Conservation (phyloP, 352 stramenopile genomes). For the Phytophthora lateralis region DNA sequence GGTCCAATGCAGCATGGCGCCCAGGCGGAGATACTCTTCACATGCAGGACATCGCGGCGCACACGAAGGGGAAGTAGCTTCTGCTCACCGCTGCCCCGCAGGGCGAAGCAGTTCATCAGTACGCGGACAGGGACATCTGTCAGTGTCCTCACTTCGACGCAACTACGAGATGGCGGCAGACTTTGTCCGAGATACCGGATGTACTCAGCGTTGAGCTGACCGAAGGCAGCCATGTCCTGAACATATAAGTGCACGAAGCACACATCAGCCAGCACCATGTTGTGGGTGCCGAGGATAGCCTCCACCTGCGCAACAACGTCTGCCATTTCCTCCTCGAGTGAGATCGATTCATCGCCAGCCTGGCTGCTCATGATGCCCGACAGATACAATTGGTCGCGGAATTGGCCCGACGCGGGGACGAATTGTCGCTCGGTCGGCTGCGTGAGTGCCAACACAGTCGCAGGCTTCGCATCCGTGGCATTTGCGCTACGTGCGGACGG, state of each 20-base stretch:
- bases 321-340: constrained; percentile 67
- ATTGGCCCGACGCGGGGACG: constrained; percentile 39
- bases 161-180: constrained; percentile 86
- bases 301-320: constrained; percentile 58
- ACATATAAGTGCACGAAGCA: constrained; percentile 98
- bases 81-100: constrained; percentile 70
- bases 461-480: constrained; percentile 15
- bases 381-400: constrained; percentile 73
- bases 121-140: constrained; percentile 54
- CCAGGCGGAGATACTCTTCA: constrained; percentile 97
- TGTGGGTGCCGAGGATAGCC: constrained; percentile 39
- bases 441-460: constrained; percentile 28
- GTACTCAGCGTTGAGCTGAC: constrained; percentile 94
- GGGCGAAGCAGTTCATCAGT: constrained; percentile 91
- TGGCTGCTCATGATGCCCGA: constrained; percentile 62
- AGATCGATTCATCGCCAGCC: constrained; percentile 32
- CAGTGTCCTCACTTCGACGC: constrained; percentile 83
- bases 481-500: not conserved
- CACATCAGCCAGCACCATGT: constrained; percentile 88
- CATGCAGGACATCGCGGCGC: constrained; percentile 91
- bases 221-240: constrained; percentile 94
- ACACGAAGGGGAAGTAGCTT: constrained; percentile 67
- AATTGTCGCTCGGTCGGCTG: constrained; percentile 20
- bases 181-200: constrained; percentile 88
- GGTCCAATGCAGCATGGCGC: constrained; percentile 98